A percentile compares a stretch with the other conserved stretches of the same genome.
Evolutionary conservation across 2,329 filamentous ascomycete species (phyloP).

Genomic region (Graphilbum ipis-grandicollis): DNA sequence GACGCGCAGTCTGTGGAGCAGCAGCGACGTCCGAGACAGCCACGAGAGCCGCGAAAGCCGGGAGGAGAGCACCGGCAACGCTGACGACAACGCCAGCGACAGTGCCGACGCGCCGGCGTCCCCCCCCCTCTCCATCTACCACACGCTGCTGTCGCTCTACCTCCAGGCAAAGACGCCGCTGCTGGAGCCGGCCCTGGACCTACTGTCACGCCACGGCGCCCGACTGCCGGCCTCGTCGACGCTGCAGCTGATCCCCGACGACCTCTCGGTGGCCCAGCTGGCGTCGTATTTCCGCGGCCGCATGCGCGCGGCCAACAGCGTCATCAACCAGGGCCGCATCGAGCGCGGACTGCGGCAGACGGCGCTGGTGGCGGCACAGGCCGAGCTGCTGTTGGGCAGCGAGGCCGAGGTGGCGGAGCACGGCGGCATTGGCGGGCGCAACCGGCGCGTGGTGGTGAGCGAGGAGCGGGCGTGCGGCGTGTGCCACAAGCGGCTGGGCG

Average conservation of each 20-base stretch:
- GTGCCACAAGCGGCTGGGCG: constrained; percentile 83
- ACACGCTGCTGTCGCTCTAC: constrained; percentile 78
- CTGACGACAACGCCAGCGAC: background rate
- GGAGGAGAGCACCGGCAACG: constrained; percentile 22
- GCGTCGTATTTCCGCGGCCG: constrained; percentile 84
- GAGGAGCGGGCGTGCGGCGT: constrained; percentile 85
- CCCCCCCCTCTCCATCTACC: constrained; percentile 63
- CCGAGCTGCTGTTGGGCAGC: constrained; percentile 56
- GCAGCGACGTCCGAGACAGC: too few relatives aligned
- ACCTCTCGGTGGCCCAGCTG: constrained; percentile 60
- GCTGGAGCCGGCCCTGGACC: constrained; percentile 62
- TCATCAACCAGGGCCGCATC: constrained; percentile 65
- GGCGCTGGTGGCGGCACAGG: constrained; percentile 61
- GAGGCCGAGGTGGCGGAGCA: constrained; percentile 16
- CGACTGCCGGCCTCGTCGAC: constrained; percentile 78
- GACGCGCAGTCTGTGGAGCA: too few relatives aligned
- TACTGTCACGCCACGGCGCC: constrained; percentile 85
- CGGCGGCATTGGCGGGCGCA: constrained; percentile 33
- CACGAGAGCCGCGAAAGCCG: constrained; percentile 11
- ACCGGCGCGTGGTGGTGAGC: constrained; percentile 56
- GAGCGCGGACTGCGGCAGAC: constrained; percentile 61
- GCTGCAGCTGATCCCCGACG: constrained; percentile 66
- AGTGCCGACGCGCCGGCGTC: background rate
- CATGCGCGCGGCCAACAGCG: constrained; percentile 70
- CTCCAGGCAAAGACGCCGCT: constrained; percentile 58